Conservation (phyloP, 2,329 filamentous ascomycete genomes). For the Madurella fahalii region DNA sequence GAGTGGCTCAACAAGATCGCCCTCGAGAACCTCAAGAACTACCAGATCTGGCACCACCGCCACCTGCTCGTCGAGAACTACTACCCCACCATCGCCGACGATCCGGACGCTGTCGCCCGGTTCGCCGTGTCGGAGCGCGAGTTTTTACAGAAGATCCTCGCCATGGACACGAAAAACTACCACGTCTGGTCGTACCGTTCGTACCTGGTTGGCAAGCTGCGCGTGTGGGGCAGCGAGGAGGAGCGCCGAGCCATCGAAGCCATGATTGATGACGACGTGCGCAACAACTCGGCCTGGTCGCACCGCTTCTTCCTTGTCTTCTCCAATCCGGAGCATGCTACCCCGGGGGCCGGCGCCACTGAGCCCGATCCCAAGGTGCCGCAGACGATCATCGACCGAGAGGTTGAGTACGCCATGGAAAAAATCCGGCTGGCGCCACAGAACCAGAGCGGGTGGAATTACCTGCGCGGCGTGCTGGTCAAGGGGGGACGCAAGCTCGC, state of each 20-base stretch:
- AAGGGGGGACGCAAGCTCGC: slow-evolving; percentile 56
- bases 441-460: slow-evolving; percentile 94
- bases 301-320: slow-evolving; percentile 95
- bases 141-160: slow-evolving; percentile 78
- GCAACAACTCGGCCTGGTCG: slow-evolving; percentile 97
- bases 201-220: slow-evolving; percentile 60
- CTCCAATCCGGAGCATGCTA: slow-evolving; percentile 51
- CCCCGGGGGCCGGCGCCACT: slow-evolving; percentile 45
- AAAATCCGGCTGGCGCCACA: slow-evolving; percentile 79
- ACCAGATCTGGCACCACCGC: slow-evolving; percentile 89
- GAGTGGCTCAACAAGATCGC: slow-evolving; percentile 83
- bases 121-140: slow-evolving; percentile 63
- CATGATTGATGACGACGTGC: slow-evolving; percentile 73
- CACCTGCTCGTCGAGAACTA: slow-evolving; percentile 61
- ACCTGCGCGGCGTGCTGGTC: slow-evolving; percentile 70
- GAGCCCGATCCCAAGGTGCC: slow-evolving; percentile 55
- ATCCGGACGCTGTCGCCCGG: slow-evolving; percentile 49
- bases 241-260: slow-evolving; percentile 69
- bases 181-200: slow-evolving; percentile 97
- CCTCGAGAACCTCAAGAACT: slow-evolving; percentile 87
- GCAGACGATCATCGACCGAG: slow-evolving; percentile 62
- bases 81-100: slow-evolving; percentile 57
- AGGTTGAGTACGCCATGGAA: slow-evolving; percentile 68
- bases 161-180: slow-evolving; percentile 90
- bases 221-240: slow-evolving; percentile 57